phyloP scores from a whole-genome alignment of 2,329 filamentous ascomycete species.

The Boeremia lycopersici region DNA sequence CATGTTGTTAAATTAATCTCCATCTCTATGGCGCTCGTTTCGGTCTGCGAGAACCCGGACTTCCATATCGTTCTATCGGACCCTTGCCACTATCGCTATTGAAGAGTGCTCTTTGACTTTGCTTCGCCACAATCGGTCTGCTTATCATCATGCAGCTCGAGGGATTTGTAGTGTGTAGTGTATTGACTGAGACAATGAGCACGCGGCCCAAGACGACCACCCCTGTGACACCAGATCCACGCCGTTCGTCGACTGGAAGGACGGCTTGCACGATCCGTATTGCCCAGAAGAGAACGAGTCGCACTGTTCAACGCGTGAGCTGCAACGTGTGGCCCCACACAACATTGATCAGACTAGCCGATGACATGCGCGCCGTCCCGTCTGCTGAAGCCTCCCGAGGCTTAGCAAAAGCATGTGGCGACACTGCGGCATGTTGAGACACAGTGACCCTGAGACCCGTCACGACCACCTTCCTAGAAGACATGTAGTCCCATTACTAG shows the following conservation, averaged over 20 bases:
- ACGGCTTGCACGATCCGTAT: neutral
- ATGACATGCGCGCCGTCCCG: conserved; percentile 16
- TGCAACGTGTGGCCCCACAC: neutral
- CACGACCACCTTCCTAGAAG: conserved; percentile 3
- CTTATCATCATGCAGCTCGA: neutral
- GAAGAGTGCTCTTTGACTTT: neutral
- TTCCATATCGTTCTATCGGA: neutral
- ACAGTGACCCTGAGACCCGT: neutral
- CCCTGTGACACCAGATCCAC: neutral
- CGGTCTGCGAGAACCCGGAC: neutral
- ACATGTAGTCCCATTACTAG: neutral
- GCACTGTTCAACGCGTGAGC: neutral
- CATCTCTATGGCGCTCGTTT: neutral
- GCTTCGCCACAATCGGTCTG: neutral
- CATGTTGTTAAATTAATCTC: neutral
- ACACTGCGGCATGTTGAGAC: neutral
- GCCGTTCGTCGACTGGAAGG: neutral
- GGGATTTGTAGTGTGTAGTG: neutral
- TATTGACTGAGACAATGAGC: neutral
- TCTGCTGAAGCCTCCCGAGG: neutral
- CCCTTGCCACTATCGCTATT: neutral
- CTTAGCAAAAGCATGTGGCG: conserved; percentile 1
- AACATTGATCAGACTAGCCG: neutral
- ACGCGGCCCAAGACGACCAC: neutral
- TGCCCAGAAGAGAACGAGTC: neutral